phyloP scores from a whole-genome alignment of 768 basidiomycete species.

The Chalciporus pseudorubinellus region DNA sequence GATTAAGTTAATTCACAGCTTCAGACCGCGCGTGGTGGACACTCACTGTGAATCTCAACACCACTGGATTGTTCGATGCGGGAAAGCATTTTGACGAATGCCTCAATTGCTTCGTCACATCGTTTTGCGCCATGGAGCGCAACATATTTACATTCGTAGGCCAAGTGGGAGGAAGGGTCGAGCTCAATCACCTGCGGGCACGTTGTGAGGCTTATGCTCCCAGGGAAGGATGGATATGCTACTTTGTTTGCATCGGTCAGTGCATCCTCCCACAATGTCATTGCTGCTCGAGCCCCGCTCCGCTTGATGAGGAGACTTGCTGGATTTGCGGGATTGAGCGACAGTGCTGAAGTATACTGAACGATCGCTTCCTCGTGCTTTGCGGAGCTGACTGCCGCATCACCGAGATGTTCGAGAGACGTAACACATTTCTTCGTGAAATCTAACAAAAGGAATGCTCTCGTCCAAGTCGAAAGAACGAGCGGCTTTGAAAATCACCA shows the following conservation, averaged over 20 bases:
- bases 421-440: constrained; percentile 1
- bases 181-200: not conserved
- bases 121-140: not conserved
- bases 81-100: constrained; percentile 2
- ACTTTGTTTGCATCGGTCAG: constrained; percentile 9
- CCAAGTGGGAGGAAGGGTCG: not conserved
- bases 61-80: constrained; percentile 1
- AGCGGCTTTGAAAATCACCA: constrained; percentile 1
- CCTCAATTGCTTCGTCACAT: constrained; percentile 2
- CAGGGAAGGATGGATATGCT: not conserved
- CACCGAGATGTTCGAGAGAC: not conserved
- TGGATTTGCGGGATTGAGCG: not conserved
- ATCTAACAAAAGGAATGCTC: not conserved
- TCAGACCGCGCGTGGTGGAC: no score
- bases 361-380: not conserved
- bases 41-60: constrained; percentile 1
- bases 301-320: constrained; percentile 1
- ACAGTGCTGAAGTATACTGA: constrained; percentile 1
- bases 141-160: constrained; percentile 1
- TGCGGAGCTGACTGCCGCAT: not conserved
- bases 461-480: no score
- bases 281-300: constrained; percentile 6
- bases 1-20: not conserved
- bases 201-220: not conserved
- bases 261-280: constrained; percentile 6